Evolutionary conservation across 176 grass and related monocot species (phyloP).

Genomic region (Echinochloa phyllopogon): DNA sequence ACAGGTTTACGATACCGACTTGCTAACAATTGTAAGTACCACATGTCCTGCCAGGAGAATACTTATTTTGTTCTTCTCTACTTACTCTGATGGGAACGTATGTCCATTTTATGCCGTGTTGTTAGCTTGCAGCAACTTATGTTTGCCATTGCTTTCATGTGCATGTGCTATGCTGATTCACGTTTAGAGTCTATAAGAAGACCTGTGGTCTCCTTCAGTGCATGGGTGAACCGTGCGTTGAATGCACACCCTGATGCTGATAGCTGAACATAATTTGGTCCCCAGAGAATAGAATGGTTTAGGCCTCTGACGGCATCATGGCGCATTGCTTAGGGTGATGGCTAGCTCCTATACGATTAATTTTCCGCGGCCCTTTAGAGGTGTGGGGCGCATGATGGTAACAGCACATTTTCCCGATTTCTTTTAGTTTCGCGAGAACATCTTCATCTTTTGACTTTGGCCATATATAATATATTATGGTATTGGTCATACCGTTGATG

Average conservation of each 20-base stretch:
- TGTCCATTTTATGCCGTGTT: not conserved
- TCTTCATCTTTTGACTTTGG: slow-evolving; percentile 13
- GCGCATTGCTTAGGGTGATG: slow-evolving; percentile 34
- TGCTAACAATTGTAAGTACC: slow-evolving; percentile 23
- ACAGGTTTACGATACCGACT: slow-evolving; percentile 33
- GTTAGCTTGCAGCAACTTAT: not conserved
- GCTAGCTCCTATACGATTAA: not conserved
- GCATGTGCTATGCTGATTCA: slow-evolving; percentile 26
- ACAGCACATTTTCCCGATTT: not conserved
- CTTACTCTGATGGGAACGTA: not conserved
- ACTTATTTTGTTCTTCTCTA: not conserved
- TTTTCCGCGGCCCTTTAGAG: not conserved
- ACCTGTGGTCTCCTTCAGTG: not conserved
- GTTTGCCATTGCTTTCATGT: slow-evolving; percentile 21
- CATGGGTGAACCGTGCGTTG: slow-evolving; percentile 22
- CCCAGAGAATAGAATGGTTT: slow-evolving; percentile 35
- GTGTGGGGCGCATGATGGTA: slow-evolving; percentile 53
- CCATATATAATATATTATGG: not conserved
- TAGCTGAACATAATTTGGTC: slow-evolving; percentile 47
- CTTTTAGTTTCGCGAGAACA: not conserved
- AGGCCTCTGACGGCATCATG: slow-evolving; percentile 26
- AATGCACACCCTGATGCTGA: slow-evolving; percentile 35
- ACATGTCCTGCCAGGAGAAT: slow-evolving; percentile 23
- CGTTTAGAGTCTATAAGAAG: slow-evolving; percentile 15
- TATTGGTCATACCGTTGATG: slow-evolving; percentile 15